Evolutionary conservation across 306 rosid genomes (phyloP), one percentile per base, ranked within the genome.

Genomic region (Acacia confusa): DNA sequence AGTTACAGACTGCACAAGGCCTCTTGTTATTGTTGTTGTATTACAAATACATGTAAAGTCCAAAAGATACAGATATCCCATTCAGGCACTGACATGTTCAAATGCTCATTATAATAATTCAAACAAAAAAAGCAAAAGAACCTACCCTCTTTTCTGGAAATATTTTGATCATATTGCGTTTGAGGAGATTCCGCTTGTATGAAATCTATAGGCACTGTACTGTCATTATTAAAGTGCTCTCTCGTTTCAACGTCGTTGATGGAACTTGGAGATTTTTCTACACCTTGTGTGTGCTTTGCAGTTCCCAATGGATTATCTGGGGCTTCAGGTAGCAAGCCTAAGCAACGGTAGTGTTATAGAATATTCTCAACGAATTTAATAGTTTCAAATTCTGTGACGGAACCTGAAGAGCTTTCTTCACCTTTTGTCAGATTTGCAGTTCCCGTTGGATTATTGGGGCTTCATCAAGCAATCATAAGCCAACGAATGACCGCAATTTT

Each of bases 101-200:
- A 75, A 65, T 20, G 10, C 47, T 41, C 47, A 22, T 25, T 78
- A 48, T 70, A 72, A 61, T 15, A 66, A 80, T 43, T 36, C 27
- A 70, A 45, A 41, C 50, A 43, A 34, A 70, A 70, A 67, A 64
- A 58, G n/a, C 64, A 74, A 43, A 67, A 65, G 47, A 53, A 64
- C 38, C 64, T 72, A 88, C 88, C 89, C 84, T 73, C 66, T 22
- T 34, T 69, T 72, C 64, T 73, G 19, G 88, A 78, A 85, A 27
- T 63, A 68, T 48, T 70, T 74, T 34, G 78, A 72, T 19, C 75
- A 74, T 78, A 10, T 78, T 52, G 70, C 81, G 38, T 66, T 82
- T 75, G 82, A 28, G 71, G 87, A 78, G 86, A 78, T 71, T 60
- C 27, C 64, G 78, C 79, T 71, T 43, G 78, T 72, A 48, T 38